Evolutionary conservation across 1,139 yeast species (phyloP).

Genomic region (Debaryomyces coudertii): DNA sequence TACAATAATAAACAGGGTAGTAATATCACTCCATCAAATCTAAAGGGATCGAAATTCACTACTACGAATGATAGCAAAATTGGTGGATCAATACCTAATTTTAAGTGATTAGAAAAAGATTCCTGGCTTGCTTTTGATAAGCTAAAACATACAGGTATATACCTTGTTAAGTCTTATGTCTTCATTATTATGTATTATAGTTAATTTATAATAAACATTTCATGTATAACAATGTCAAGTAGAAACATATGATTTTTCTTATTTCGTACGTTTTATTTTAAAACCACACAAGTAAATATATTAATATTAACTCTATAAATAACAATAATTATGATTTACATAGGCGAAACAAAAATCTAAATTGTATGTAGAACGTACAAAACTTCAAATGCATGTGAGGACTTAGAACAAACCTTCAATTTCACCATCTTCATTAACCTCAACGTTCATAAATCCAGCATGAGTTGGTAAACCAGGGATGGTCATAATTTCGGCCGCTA

Average conservation of each 20-base stretch:
- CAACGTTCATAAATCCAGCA: slow-evolving; percentile 84
- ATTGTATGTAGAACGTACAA: background rate
- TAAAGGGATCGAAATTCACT: background rate
- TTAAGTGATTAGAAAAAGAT: background rate
- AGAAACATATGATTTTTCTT: background rate
- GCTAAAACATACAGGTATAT: background rate
- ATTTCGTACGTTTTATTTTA: background rate
- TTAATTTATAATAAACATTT: slow-evolving; percentile 7
- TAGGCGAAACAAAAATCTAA: slow-evolving; percentile 3
- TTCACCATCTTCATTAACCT: slow-evolving; percentile 76
- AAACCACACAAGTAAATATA: slow-evolving; percentile 1
- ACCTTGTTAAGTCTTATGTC: background rate
- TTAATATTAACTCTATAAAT: slow-evolving; percentile 4
- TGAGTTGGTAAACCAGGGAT: slow-evolving; percentile 84
- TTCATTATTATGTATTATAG: slow-evolving; percentile 13
- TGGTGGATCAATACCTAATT: slow-evolving; percentile 3
- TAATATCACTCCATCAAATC: slow-evolving; percentile 8
- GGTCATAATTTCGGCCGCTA: slow-evolving; percentile 83
- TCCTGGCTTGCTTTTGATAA: slow-evolving; percentile 6
- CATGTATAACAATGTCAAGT: background rate
- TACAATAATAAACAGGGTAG: slow-evolving; percentile 12
- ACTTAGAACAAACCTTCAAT: slow-evolving; percentile 72
- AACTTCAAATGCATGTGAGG: background rate
- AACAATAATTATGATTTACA: slow-evolving; percentile 1
- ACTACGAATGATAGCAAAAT: background rate